Evolutionary conservation across 2,329 filamentous ascomycete species (phyloP), one percentile per base, ranked within the genome.

Genomic region (Diplodia seriata): DNA sequence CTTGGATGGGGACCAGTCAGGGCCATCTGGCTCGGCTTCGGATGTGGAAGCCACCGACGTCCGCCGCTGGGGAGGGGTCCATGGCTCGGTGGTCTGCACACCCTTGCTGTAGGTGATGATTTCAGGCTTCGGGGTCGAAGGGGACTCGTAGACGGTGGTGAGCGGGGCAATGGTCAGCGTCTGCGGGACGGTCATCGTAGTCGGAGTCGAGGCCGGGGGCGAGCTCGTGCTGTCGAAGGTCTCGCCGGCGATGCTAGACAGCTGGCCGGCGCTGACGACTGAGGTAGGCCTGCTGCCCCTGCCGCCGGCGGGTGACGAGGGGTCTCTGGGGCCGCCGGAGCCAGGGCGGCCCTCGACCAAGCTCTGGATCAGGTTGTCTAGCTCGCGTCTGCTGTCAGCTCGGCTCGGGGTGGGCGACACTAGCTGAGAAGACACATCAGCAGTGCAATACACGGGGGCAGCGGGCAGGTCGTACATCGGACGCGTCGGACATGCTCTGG

Each of bases 31-130:
- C 36, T 87, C 86, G 9, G 87, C 85, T 67, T 78, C 80, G n/a
- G 59, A 63, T 31, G 50, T 47, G 12, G 59, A 63, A 47, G 59
- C 59, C 59, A 63, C 14, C 0, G 85, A 81, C 38, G 85, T 83
- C 40, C 84, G 81, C 33, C 85, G 81, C 68, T 84, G 81, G 5
- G 84, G 82, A 7, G 81, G 80, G 20, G 85, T 83, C 88, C 91
- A 91, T 70, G 90, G 88, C 74, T 93, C 91, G 26, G 90, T 88
- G 18, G 95, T 97, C 80, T 99, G 96, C 26, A 98, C 93, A 67
- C 90, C 94, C 82, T 97, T 98, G 85, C 92, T 98, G 84, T 99
- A 99, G 65, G 93, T 97, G 76, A 97, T 93, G 69, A 97, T 85
- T 79, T 99, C 95, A 71, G 82, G 82, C 64, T 84, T 87, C 40